These are phyloP conservation scores for Epithemia pelagica DNA, from an alignment of 108 stramenopile genomes.

Conservation along the genomic window DNA sequence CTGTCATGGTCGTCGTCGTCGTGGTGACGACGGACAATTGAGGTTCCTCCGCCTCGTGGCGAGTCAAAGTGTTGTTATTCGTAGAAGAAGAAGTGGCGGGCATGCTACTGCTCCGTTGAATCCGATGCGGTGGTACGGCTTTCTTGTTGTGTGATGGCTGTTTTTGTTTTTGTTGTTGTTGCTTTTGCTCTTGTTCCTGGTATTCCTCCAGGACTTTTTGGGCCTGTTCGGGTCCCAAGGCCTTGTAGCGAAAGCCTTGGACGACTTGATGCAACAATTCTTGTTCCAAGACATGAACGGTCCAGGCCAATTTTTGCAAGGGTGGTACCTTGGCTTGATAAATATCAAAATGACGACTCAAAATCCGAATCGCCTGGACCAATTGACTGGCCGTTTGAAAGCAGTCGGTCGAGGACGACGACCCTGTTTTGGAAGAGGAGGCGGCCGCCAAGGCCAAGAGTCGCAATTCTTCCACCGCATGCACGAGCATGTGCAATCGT, in stretches of 20 bases:
- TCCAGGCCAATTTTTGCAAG: slow-evolving; percentile 1
- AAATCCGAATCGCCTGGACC: slow-evolving; percentile 85
- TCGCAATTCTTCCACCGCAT: slow-evolving; percentile 91
- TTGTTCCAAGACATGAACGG: slow-evolving; percentile 42
- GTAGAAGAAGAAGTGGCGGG: neutral
- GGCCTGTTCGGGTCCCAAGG: slow-evolving; percentile 40
- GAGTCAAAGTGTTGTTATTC: neutral
- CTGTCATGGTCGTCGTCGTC: neutral
- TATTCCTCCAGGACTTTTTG: neutral
- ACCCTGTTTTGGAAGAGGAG: slow-evolving; percentile 65
- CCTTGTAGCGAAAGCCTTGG: slow-evolving; percentile 54
- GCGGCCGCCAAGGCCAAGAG: slow-evolving; percentile 32
- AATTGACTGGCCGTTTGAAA: slow-evolving; percentile 76
- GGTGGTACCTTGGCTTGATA: slow-evolving; percentile 33
- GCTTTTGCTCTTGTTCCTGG: slow-evolving; percentile 27
- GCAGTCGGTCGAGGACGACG: neutral
- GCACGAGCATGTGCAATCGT: slow-evolving; percentile 95
- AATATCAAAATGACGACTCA: slow-evolving; percentile 78
- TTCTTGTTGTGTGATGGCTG: neutral
- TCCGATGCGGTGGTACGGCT: neutral
- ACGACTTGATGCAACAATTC: slow-evolving; percentile 55
- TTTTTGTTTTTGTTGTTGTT: neutral
- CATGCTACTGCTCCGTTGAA: neutral
- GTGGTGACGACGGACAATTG: neutral
- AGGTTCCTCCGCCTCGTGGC: neutral